A percentile compares a stretch with the other conserved stretches of the same genome.
Conservation (phyloP, 2,329 filamentous ascomycete species). For the Penicillium corylophilum region DNA sequence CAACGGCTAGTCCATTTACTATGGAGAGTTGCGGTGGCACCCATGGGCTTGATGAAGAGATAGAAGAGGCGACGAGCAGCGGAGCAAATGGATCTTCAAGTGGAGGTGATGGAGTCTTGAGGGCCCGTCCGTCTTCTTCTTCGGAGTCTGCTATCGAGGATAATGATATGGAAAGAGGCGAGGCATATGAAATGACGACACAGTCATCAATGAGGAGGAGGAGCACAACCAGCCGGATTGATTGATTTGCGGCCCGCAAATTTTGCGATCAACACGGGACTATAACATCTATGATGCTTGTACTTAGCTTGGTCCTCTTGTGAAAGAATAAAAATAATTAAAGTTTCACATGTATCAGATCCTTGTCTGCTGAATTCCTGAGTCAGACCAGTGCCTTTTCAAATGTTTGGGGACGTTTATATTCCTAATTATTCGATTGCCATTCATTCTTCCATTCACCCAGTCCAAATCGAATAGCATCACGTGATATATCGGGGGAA, state of each 20-base stretch:
- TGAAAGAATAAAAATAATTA: not conserved
- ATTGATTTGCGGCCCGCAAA: conserved; percentile 4
- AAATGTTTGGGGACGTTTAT: no score
- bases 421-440: no score
- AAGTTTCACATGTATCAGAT: not conserved
- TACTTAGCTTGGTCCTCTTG: not conserved
- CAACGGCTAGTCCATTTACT: conserved; percentile 71
- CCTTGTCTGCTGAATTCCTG: no score
- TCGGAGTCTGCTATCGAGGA: conserved; percentile 36
- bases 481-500: not conserved
- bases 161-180: conserved; percentile 41
- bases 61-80: conserved; percentile 6
- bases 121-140: conserved; percentile 17
- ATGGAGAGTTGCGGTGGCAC: conserved; percentile 72
- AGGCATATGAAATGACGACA: conserved; percentile 38
- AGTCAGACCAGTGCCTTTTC: no score
- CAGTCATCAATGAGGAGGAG: conserved; percentile 29
- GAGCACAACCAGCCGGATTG: conserved; percentile 27
- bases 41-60: conserved; percentile 48
- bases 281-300: not conserved
- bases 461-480: not conserved
- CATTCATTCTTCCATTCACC: not conserved
- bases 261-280: not conserved
- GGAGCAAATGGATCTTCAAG: conserved; percentile 8
- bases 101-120: conserved; percentile 20